Percentiles rank a stretch among this genome's conserved stretches.
These are phyloP conservation scores for Fusarium sp. DNA, from an alignment of 2,329 filamentous ascomycete species.

Conservation along the genomic window DNA sequence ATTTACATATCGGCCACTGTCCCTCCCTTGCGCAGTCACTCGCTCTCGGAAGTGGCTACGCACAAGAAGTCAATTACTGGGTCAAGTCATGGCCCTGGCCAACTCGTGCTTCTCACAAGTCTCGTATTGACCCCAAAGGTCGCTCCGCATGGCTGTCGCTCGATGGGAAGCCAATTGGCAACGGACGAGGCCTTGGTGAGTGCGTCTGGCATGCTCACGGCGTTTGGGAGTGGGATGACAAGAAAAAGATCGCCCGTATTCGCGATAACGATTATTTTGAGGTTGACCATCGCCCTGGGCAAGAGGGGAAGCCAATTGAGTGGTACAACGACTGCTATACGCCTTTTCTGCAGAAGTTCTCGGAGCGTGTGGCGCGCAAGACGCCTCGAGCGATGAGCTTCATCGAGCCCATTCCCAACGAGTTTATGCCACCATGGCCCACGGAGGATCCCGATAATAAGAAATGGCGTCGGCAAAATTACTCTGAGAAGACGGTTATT, in stretches of 20 bases:
- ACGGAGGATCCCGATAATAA: conserved; percentile 23
- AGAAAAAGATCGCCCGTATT: conserved; percentile 46
- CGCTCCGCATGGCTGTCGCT: conserved; percentile 52
- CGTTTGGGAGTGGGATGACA: conserved; percentile 53
- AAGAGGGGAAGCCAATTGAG: conserved; percentile 52
- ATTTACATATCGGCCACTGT: conserved; percentile 57
- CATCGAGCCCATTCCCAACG: conserved; percentile 57
- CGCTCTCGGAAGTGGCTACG: conserved; percentile 55
- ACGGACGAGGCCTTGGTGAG: conserved; percentile 47
- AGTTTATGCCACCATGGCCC: conserved; percentile 56
- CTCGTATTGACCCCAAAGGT: conserved; percentile 53
- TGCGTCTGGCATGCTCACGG: conserved; percentile 57
- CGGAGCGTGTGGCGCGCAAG: conserved; percentile 50
- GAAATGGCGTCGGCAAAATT: conserved; percentile 33
- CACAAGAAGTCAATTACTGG: conserved; percentile 54
- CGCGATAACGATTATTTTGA: conserved; percentile 53
- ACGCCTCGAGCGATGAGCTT: conserved; percentile 51
- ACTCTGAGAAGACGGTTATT: conserved; percentile 48
- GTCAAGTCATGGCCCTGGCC: conserved; percentile 58
- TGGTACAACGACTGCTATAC: conserved; percentile 59
- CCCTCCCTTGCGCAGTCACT: conserved; percentile 54
- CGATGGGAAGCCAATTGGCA: conserved; percentile 18
- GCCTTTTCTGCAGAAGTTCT: conserved; percentile 54
- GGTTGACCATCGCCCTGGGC: conserved; percentile 53
- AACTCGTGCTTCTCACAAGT: conserved; percentile 52